Evolutionary conservation across 371 early-diverging fungal species (phyloP).

Genomic region (Zopfochytrium polystomum): DNA sequence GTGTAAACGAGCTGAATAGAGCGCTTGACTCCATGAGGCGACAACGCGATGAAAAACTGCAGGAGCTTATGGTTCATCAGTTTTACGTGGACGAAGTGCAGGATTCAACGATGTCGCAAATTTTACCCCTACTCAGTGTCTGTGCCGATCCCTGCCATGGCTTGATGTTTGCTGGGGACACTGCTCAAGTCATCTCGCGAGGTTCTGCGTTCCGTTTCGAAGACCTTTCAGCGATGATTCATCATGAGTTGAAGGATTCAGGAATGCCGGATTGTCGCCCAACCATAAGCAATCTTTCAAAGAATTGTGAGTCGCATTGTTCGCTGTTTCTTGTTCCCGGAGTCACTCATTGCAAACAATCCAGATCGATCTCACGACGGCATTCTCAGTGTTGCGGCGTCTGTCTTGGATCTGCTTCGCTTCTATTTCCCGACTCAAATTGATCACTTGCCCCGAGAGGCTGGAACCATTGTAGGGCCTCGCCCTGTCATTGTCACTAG

Average conservation of each 20-base stretch:
- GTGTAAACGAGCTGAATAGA: conserved; percentile 28
- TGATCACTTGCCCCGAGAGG: conserved; percentile 11
- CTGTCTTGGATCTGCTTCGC: conserved; percentile 14
- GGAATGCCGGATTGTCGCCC: conserved; percentile 3
- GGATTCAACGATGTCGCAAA: conserved; percentile 31
- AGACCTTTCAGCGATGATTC: conserved; percentile 24
- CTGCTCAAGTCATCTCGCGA: conserved; percentile 28
- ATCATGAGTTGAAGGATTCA: conserved; percentile 2
- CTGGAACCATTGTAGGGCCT: conserved; percentile 19
- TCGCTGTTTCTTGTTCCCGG: background rate
- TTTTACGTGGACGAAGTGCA: conserved; percentile 31
- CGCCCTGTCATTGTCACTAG: conserved; percentile 6
- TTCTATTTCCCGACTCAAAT: conserved; percentile 13
- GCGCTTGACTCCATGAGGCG: background rate
- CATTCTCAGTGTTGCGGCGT: conserved; percentile 22
- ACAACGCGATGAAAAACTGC: conserved; percentile 4
- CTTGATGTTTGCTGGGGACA: conserved; percentile 35
- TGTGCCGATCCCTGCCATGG: conserved; percentile 25
- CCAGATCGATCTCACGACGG: conserved; percentile 24
- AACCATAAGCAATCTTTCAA: conserved; percentile 13
- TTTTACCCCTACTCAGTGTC: conserved; percentile 24
- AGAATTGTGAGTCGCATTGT: conserved; percentile 17
- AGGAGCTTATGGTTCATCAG: conserved; percentile 10
- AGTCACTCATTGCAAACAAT: background rate
- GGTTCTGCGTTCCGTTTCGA: conserved; percentile 30